These are phyloP conservation scores for Pseudocercospora macadamiae DNA, from an alignment of 2,329 filamentous ascomycete genomes.

Conservation along the genomic window DNA sequence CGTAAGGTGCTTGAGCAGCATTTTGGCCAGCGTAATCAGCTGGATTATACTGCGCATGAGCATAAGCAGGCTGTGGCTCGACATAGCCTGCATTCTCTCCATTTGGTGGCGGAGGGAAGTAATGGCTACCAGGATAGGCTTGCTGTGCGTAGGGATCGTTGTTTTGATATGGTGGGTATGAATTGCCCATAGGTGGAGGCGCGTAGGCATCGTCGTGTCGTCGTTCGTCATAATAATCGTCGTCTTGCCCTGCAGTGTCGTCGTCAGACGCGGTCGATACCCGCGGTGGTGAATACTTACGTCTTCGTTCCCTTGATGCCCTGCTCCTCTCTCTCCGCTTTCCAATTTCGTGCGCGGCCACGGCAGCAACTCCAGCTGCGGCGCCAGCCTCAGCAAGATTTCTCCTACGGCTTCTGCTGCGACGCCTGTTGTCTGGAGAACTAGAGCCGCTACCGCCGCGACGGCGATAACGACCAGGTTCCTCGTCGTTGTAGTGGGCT, in stretches of 20 bases:
- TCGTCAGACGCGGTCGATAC: conserved; percentile 7
- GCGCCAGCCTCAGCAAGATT: conserved; percentile 59
- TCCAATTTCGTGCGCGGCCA: conserved; percentile 60
- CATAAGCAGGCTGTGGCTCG: conserved; percentile 34
- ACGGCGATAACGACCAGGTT: conserved; percentile 47
- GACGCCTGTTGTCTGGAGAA: conserved; percentile 42
- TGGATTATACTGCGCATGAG: conserved; percentile 46
- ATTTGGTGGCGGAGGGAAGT: conserved; percentile 53
- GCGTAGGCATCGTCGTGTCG: conserved; percentile 34
- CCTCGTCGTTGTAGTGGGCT: conserved; percentile 43
- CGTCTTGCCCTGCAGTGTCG: conserved; percentile 12
- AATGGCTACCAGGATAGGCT: conserved; percentile 49
- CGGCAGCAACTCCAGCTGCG: conserved; percentile 60
- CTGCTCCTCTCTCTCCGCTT: conserved; percentile 61
- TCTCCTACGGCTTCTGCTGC: conserved; percentile 49
- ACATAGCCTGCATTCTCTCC: conserved; percentile 33
- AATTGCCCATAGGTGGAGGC: conserved; percentile 41
- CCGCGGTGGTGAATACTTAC: conserved; percentile 16
- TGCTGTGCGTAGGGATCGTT: conserved; percentile 33
- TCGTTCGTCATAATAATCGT: conserved; percentile 28
- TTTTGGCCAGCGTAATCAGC: conserved; percentile 47
- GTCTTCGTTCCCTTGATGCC: conserved; percentile 13
- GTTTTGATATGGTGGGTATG: conserved; percentile 33
- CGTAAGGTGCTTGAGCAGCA: conserved; percentile 31
- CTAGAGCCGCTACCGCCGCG: conserved; percentile 46